Base-by-base conservation (phyloP, 257 asterid genomes). In the Striga asiatica region DNA sequence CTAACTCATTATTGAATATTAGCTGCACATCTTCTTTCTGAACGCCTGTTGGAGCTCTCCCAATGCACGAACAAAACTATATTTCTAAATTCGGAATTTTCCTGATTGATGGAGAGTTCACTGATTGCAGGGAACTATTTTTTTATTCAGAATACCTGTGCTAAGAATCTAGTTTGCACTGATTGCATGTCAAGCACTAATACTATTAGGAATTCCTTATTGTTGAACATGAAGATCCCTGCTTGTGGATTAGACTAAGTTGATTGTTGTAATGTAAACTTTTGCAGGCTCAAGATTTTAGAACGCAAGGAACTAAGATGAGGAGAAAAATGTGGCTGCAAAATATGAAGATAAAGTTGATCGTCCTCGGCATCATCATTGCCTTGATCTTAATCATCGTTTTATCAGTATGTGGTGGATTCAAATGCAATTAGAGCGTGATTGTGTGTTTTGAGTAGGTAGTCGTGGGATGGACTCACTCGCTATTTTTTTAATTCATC, bases 241-340 rank as follows among this genome's bases (percentile, higher is more conserved):
- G n/a, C n/a, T n/a, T n/a, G n/a, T 41, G 14, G 22, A 2, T 41
- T 16, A 16, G 14, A 41, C 22, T 2, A 16, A 1, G 35, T 22
- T 32, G 6, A 28, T 42, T 11, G 2, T 56, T 52, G 45, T 14
- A 27, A 5, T 55, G 50, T 20, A 6, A 51, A 0, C 22, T 61
- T 9, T 25, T 38, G 65, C 76, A 89, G 95, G 95, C 97, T 17
- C 97, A 89, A 72, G 97, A 89, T 76, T 89, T 89, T 71, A 79
- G 93, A 82, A 83, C 97, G 23, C 93, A 79, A 62, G 97, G 97
- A 66, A 89, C 95, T 55, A 37, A 74, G 66, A 85, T 89, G 81
- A 83, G 95, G 82, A 83, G 97, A 62, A 85, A 73, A 74, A 89
- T 89, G 93, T 89, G 97, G 97, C 48, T 81, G 55, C 95, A 85